Evolutionary conservation across 495 filamentous ascomycete species (phyloP), one percentile per base, ranked within the genome.

Genomic region (Penicillium salamii): DNA sequence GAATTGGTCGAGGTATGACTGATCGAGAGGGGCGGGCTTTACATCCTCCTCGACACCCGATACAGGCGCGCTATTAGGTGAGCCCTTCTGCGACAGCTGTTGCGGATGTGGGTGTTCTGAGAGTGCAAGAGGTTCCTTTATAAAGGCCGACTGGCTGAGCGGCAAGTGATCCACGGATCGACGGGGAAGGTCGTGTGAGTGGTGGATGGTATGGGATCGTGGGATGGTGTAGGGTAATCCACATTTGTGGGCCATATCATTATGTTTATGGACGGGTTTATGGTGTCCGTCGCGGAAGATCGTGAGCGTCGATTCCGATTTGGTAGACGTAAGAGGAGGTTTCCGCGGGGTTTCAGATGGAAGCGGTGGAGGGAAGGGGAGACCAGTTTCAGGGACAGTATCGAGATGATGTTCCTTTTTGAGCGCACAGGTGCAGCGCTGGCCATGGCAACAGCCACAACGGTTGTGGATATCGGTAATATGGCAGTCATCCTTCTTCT

Each of bases 211-310:
- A 70, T 89, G 83, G 46, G 79, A 82, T 40, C 88, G 82, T 46
- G 79, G 83, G 46, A 91, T 82, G 61, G 85, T 85, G 70, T 96
- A 96, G 13, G 91, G 91, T 49, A 82, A 62, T 45, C 89, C 88
- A 59, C 78, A 86, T 66, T 90, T 86, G 63, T 95, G 89, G 52
- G 89, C 87, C 52, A 86, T 80, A 66, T 89, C 86, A 70, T 93
- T 85, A 65, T 92, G 87, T 70, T 91, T 90, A 68, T 95, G 88
- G 23, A 85, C 82, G 7, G 92, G 91, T 71, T 92, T 92, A 76
- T 96, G 91, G 67, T 97, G 90, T 52, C 92, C 91, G 61, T 96
- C 93, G 42, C 87, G 81, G 73, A 96, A 93, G 52, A 93, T 82
- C 31, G 88, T 90, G 53, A 97, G 77, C 24, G 81, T 79, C 54